Percentiles rank a stretch among this genome's conserved stretches.
Conservation (phyloP, 768 basidiomycete species). For the Pisolithus tinctorius region DNA sequence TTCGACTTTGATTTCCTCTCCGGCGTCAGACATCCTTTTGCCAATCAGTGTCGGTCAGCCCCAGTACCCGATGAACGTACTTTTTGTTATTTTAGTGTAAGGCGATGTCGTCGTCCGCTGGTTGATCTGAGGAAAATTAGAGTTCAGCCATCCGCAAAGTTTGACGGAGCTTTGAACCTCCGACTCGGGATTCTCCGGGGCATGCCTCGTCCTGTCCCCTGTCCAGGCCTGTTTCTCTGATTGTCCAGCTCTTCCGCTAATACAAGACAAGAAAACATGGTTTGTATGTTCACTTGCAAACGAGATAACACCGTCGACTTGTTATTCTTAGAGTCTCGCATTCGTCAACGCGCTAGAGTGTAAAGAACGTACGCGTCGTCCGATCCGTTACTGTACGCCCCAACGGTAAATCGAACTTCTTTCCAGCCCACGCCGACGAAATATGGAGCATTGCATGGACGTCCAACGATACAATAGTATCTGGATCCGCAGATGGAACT, state of each 20-base stretch:
- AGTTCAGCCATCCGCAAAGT: conserved; percentile 34
- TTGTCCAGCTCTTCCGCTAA: background rate
- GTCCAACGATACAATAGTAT: conserved; percentile 52
- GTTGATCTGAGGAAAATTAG: conserved; percentile 72
- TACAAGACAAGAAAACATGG: conserved; percentile 13
- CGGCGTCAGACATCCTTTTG: conserved; percentile 91
- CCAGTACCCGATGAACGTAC: conserved; percentile 22
- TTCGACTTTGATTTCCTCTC: conserved; percentile 83
- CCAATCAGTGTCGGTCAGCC: background rate
- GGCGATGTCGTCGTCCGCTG: conserved; percentile 91
- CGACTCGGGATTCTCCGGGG: conserved; percentile 43
- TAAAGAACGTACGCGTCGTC: conserved; percentile 58
- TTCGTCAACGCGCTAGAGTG: conserved; percentile 69
- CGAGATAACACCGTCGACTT: background rate
- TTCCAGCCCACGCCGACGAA: conserved; percentile 70
- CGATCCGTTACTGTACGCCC: background rate
- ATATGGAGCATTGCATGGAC: conserved; percentile 80
- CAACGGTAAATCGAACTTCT: conserved; percentile 11
- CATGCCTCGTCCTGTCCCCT: background rate
- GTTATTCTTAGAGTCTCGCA: conserved; percentile 49
- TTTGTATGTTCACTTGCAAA: conserved; percentile 16
- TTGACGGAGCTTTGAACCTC: conserved; percentile 39
- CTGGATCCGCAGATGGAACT: conserved; percentile 72
- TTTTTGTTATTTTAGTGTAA: conserved; percentile 31
- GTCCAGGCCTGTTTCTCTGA: background rate